These are phyloP conservation scores for Deuterostichococcus epilithicus DNA, from an alignment of 139 green algal species.

Conservation along the genomic window DNA sequence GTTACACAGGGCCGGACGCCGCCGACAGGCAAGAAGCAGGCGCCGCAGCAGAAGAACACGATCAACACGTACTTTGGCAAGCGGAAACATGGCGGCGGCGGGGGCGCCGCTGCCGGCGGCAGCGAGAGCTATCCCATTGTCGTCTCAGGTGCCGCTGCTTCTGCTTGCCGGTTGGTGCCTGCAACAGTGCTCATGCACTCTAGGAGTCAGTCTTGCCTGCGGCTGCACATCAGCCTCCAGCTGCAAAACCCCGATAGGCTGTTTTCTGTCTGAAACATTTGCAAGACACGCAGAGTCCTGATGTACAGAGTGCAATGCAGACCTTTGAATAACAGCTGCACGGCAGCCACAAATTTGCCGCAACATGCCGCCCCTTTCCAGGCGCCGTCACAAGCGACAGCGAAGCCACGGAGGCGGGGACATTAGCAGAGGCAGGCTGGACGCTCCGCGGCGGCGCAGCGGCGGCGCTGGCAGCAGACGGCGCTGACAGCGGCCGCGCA, in stretches of 20 bases:
- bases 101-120: neutral
- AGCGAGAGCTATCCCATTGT: neutral
- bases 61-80: constrained; percentile 17
- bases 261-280: too few relatives aligned
- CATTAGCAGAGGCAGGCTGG: too few relatives aligned
- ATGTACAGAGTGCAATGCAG: too few relatives aligned
- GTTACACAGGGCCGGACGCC: too few relatives aligned
- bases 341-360: too few relatives aligned
- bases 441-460: too few relatives aligned
- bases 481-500: neutral
- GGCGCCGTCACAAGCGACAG: neutral
- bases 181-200: neutral
- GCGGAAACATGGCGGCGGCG: neutral
- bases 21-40: neutral
- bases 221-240: too few relatives aligned
- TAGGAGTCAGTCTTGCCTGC: too few relatives aligned
- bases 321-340: too few relatives aligned
- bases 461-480: neutral
- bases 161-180: neutral
- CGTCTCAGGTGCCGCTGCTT: neutral
- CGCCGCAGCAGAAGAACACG: constrained; percentile 4
- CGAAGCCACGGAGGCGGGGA: neutral
- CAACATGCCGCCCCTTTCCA: too few relatives aligned
- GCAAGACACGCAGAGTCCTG: too few relatives aligned
- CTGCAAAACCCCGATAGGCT: too few relatives aligned